Percentiles rank a stretch among this genome's conserved stretches.
Evolutionary conservation across 1,139 yeast genomes (phyloP).

Genomic region (Kodamaea arcana): DNA sequence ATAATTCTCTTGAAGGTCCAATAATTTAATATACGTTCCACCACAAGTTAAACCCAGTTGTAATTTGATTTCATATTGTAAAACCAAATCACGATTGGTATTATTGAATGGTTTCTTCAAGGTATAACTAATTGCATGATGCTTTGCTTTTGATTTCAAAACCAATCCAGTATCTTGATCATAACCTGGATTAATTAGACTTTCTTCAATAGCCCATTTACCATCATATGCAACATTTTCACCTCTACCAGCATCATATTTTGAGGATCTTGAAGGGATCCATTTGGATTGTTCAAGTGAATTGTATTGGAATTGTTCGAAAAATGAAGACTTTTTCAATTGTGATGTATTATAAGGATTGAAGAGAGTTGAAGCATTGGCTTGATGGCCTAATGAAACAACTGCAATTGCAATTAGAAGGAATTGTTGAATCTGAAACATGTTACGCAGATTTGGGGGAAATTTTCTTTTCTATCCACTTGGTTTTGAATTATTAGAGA

Average conservation of each 20-base stretch:
- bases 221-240: conserved; percentile 61
- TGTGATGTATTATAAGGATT: conserved; percentile 25
- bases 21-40: conserved; percentile 80
- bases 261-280: conserved; percentile 60
- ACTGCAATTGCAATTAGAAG: conserved; percentile 4
- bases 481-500: no score
- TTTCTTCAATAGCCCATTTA: conserved; percentile 64
- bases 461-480: neutral
- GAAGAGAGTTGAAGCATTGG: conserved; percentile 2
- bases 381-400: neutral
- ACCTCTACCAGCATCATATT: conserved; percentile 23
- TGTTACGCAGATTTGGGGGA: neutral
- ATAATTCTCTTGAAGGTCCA: conserved; percentile 43
- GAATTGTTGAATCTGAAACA: no score
- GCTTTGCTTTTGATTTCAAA: conserved; percentile 69
- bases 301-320: conserved; percentile 61
- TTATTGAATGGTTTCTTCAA: conserved; percentile 54
- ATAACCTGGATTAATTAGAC: conserved; percentile 51
- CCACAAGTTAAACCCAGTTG: conserved; percentile 79
- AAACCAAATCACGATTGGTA: conserved; percentile 60
- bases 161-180: conserved; percentile 69
- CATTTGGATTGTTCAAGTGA: conserved; percentile 48
- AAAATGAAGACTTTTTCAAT: conserved; percentile 43
- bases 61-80: conserved; percentile 84
- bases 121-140: conserved; percentile 69